Evolutionary conservation across 2,329 filamentous ascomycete species (phyloP), one percentile per base, ranked within the genome.

Genomic region (Apiospora kogelbergensis): DNA sequence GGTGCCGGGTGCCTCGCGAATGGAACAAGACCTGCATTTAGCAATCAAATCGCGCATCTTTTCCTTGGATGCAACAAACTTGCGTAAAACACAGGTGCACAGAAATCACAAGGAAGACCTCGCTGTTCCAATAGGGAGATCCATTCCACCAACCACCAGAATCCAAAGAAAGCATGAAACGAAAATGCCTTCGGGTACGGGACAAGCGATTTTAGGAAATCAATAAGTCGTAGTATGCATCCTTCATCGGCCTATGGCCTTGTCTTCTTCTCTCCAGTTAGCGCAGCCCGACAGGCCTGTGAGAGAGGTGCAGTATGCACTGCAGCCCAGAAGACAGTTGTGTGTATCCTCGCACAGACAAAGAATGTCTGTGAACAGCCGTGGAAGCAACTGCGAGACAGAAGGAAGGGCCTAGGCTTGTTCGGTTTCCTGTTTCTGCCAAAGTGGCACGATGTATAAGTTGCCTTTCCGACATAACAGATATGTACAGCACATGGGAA

Each of bases 1-100:
- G 30, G 48, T 57, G 48, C 48, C 24, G 48, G 15, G 48, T 37
- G 46, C 33, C 17, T 30, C 53, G 20, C 30, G 20, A 60, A 60
- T 37, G 53, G 48, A 60, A 60, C 53, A 17, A 60, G 53, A 60
- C 53, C 53, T 60, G 53, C 53, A 60, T 60, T 37, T n/a, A 37
- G 53, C 53, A 60, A 60, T 60, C 53, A 60, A 60, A 17, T n/a
- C 30, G 20, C 30, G 30, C 53, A 37, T 60, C 26, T n/a, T 9
- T 37, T n/a, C 53, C 53, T n/a, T n/a, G 53, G 17, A 37, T 37
- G 53, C 53, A 11, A 60, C 53, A 60, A 17, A 13, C 40, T 15
- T 42, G 40, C 11, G 40, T n/a, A 33, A 60, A 30, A 60, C 53
- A 57, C 26, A 37, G 7, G 10, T 9, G 10, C 53, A 37, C 30